Conservation (phyloP, 148 eudicot genomes). For the Chenopodium quinoa region DNA sequence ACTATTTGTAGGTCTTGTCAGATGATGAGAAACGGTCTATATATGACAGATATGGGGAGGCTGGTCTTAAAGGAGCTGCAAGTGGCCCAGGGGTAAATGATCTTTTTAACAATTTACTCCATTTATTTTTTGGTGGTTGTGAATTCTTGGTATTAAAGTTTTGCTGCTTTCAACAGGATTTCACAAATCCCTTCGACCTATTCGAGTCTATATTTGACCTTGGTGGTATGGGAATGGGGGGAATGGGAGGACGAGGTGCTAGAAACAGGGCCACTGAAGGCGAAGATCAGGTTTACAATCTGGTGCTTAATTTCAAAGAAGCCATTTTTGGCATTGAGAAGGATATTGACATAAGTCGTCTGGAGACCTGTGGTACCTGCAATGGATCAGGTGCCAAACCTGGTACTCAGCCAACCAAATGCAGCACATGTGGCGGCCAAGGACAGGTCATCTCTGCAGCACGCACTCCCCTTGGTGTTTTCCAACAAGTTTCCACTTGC, state of each 20-base stretch:
- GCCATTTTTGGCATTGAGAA: slow-evolving; percentile 91
- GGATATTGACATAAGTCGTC: slow-evolving; percentile 76
- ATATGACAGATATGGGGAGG: slow-evolving; percentile 95
- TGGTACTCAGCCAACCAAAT: slow-evolving; percentile 67
- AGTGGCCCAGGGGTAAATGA: slow-evolving; percentile 78
- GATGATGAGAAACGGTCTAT: slow-evolving; percentile 97
- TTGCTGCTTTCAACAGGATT: slow-evolving; percentile 54
- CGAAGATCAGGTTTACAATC: slow-evolving; percentile 78
- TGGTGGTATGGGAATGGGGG: slow-evolving; percentile 53
- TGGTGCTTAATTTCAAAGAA: slow-evolving; percentile 81
- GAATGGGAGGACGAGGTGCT: slow-evolving; percentile 83
- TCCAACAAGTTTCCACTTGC: slow-evolving; percentile 91
- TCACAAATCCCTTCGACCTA: slow-evolving; percentile 90
- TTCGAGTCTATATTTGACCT: slow-evolving; percentile 83
- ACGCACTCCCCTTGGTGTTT: slow-evolving; percentile 86
- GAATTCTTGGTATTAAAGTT: background rate
- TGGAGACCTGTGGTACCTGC: slow-evolving; percentile 79
- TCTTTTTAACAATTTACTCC: slow-evolving; percentile 2
- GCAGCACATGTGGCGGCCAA: slow-evolving; percentile 84
- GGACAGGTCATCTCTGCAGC: slow-evolving; percentile 91
- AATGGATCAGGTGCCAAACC: slow-evolving; percentile 94
- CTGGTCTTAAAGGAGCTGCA: slow-evolving; percentile 80
- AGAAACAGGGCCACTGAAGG: slow-evolving; percentile 77
- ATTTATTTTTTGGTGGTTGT: background rate
- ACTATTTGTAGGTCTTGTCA: slow-evolving; percentile 68